Base-by-base conservation (phyloP, 192 early-diverging fungal genomes). In the Chytriomyces sp. region DNA sequence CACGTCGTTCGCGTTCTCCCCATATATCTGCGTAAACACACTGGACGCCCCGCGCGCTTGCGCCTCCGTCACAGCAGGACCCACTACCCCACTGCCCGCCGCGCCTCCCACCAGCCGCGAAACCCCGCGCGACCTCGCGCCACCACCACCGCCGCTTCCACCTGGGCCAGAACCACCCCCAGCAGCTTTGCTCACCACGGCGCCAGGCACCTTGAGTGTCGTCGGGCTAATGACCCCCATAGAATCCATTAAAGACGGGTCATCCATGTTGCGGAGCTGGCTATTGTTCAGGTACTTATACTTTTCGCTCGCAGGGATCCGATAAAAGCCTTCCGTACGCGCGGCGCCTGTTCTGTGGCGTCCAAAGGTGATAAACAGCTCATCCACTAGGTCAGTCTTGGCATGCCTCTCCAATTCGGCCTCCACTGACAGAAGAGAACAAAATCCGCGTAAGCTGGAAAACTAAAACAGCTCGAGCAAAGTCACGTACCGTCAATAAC, bases 281-380 rank as follows among this genome's bases (percentile, higher is more conserved):
- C 68, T 64, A 22, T 70, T 49, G 68, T 59, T 69, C n/a, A 62
- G 65, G 38, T 53, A 69, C 59, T 59, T 62, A 64, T 65, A 77
- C 69, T 97, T 95, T 66, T 82, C 80, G 22, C 82, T 75, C 2
- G 85, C 81, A 0, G 91, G 81, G 33, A 95, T 89, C 54, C 75
- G 63, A 71, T 91, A 90, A 73, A 88, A 92, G 0, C 91, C 91
- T 71, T 94, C 89, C 1, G 93, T 94, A 58, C 95, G 87, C 5
- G 94, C 95, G 52, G 86, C 85, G 26, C 93, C 94, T 14, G 90
- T 89, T 39, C 77, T 73, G 64, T 93, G 86, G 22, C 71, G 55
- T 36, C 71, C 61, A 39, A 73, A 73, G 10, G 61, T 61, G 59
- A 73, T 34, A 44, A 64, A 61, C 14, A 64, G 41, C 12, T 73